Percentiles rank a stretch among this genome's conserved stretches.
Conservation (phyloP, 148 eudicot genomes). For the Rhododendron griersonianum region DNA sequence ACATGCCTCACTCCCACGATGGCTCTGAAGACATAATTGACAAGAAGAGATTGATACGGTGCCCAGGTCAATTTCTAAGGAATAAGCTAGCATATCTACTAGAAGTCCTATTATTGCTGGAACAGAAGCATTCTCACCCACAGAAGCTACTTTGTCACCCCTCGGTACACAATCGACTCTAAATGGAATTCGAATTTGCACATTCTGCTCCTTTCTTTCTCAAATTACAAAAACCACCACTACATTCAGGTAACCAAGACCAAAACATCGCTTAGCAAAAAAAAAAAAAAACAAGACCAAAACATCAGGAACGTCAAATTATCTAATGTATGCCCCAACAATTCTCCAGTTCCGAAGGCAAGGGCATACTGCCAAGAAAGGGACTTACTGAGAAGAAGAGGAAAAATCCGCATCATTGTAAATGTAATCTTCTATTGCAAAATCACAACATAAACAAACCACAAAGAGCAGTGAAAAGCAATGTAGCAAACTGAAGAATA, state of each 20-base stretch:
- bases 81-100: neutral
- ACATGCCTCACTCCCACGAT: neutral
- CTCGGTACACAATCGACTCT: neutral
- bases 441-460: neutral
- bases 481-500: neutral
- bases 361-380: neutral
- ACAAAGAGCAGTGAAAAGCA: constrained; percentile 4
- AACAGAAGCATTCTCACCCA: neutral
- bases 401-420: neutral
- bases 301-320: neutral
- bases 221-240: neutral
- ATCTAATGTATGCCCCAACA: neutral
- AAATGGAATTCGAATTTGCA: neutral
- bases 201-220: neutral
- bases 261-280: neutral
- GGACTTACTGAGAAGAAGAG: neutral
- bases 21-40: neutral
- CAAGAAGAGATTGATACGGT: neutral
- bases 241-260: neutral
- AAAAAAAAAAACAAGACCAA: neutral
- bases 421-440: neutral
- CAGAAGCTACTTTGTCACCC: neutral
- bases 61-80: neutral
- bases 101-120: neutral
- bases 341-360: neutral